Conservation (phyloP, 768 basidiomycete genomes). For the Termitomyces heimii region DNA sequence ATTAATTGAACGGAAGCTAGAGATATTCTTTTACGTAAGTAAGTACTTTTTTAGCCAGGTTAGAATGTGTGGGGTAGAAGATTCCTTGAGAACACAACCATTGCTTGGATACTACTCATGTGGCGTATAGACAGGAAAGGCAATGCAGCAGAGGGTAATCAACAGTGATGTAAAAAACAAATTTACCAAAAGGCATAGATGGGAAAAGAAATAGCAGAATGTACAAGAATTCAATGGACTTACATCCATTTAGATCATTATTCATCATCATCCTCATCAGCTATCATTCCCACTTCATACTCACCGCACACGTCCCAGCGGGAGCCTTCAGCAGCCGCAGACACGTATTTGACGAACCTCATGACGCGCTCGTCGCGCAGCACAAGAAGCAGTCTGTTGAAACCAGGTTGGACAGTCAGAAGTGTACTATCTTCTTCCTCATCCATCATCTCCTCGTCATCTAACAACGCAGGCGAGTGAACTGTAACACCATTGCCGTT, state of each 20-base stretch:
- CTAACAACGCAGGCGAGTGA: constrained; percentile 17
- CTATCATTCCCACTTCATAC: constrained; percentile 83
- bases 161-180: not conserved
- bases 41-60: not conserved
- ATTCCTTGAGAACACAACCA: not conserved
- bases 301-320: constrained; percentile 93
- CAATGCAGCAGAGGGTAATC: not conserved
- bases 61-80: not conserved
- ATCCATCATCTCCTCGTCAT: constrained; percentile 38
- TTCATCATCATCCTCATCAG: constrained; percentile 35
- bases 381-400: constrained; percentile 85
- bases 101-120: not conserved
- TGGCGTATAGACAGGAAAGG: not conserved
- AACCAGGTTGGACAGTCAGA: constrained; percentile 82
- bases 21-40: not conserved
- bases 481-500: not conserved
- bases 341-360: constrained; percentile 94
- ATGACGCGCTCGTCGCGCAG: constrained; percentile 90
- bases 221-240: not conserved
- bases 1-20: not conserved
- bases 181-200: not conserved
- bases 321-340: constrained; percentile 82
- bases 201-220: not conserved
- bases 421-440: constrained; percentile 74
- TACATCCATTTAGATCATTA: not conserved